Evolutionary conservation across 2,329 filamentous ascomycete genomes (phyloP).

Genomic region (Sclerotinia spermophila): DNA sequence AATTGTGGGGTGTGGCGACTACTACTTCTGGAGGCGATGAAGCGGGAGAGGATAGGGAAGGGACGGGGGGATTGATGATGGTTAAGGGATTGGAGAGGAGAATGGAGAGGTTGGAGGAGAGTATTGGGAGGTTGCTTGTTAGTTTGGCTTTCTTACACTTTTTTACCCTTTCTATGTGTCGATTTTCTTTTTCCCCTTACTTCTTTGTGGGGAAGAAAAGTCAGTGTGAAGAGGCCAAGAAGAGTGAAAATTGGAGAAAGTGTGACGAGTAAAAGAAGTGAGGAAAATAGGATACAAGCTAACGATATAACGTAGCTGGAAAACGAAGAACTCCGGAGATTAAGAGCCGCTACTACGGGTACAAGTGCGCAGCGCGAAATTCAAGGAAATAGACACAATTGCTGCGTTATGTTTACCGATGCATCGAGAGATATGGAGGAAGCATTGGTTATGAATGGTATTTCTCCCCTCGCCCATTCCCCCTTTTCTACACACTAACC

Average conservation of each 20-base stretch:
- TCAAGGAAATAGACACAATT: slow-evolving; percentile 22
- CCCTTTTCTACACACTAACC: too few species aligned
- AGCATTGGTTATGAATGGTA: slow-evolving; percentile 3
- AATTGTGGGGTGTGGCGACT: slow-evolving; percentile 34
- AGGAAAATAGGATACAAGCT: neutral
- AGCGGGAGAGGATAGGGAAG: slow-evolving; percentile 13
- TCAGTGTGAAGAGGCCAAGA: too few species aligned
- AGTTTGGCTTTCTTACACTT: neutral
- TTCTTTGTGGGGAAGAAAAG: neutral
- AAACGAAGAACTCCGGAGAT: slow-evolving; percentile 9
- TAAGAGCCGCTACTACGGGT: neutral
- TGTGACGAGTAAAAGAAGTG: neutral
- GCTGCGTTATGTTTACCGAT: slow-evolving; percentile 32
- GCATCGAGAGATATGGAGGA: slow-evolving; percentile 28
- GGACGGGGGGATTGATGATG: slow-evolving; percentile 24
- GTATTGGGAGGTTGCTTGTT: slow-evolving; percentile 30
- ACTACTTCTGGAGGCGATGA: slow-evolving; percentile 18
- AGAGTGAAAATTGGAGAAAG: too few species aligned
- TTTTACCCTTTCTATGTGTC: neutral
- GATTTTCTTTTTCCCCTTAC: neutral
- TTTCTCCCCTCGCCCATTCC: neutral
- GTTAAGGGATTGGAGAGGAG: slow-evolving; percentile 29
- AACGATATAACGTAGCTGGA: neutral
- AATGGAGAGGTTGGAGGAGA: slow-evolving; percentile 33
- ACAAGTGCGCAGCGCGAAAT: neutral